Conservation (phyloP, 352 stramenopile genomes). For the Phytophthora chlamydospora region DNA sequence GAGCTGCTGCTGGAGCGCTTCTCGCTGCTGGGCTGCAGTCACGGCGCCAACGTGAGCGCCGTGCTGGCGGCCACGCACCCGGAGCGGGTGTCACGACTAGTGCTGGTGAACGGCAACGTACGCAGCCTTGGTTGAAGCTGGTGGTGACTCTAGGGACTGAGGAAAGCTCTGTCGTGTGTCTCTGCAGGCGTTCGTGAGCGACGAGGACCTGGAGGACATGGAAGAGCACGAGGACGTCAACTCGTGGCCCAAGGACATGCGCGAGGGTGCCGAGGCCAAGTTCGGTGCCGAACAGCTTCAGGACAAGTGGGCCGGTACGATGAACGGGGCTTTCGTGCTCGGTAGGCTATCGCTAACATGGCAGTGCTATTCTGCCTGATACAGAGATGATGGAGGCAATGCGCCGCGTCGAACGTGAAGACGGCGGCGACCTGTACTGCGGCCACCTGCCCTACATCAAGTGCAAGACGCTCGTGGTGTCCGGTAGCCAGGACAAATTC, state of each 20-base stretch:
- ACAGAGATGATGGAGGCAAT: conserved; percentile 65
- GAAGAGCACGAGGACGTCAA: conserved; percentile 52
- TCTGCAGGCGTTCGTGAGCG: conserved; percentile 70
- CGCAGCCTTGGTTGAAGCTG: conserved; percentile 11
- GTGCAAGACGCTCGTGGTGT: conserved; percentile 86
- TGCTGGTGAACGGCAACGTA: conserved; percentile 86
- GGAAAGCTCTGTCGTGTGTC: conserved; percentile 13
- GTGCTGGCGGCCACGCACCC: conserved; percentile 74
- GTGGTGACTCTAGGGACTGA: conserved; percentile 18
- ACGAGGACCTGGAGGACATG: conserved; percentile 74
- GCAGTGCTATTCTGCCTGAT: conserved; percentile 5
- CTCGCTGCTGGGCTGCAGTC: conserved; percentile 77
- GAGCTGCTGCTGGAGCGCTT: conserved; percentile 67
- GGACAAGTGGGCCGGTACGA: conserved; percentile 55
- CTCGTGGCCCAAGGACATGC: conserved; percentile 59
- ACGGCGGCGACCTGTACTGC: conserved; percentile 75
- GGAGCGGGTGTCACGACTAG: conserved; percentile 69
- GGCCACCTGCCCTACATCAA: conserved; percentile 67
- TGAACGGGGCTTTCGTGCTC: neutral
- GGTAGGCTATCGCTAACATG: conserved; percentile 3
- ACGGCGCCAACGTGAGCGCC: conserved; percentile 75
- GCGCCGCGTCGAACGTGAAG: conserved; percentile 52
- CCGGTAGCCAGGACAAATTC: conserved; percentile 63
- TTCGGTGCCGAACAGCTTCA: conserved; percentile 62
- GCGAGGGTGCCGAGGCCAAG: conserved; percentile 54